Percentiles rank a stretch among this genome's conserved stretches.
phyloP scores from a whole-genome alignment of 495 filamentous ascomycete genomes.

The Paragyromitra xinjiangensis region DNA sequence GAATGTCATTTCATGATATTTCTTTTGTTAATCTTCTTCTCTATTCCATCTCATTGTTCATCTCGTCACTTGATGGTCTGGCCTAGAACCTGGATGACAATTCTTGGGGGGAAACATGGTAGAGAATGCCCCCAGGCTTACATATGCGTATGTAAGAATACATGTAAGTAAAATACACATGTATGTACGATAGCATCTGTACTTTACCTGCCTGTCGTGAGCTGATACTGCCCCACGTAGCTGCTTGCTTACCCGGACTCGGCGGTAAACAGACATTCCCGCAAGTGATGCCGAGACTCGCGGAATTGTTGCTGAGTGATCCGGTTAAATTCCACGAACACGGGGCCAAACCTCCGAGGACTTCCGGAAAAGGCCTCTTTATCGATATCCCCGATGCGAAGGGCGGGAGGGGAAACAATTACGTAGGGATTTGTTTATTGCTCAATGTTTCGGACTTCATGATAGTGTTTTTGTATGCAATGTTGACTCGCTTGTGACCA shows the following conservation, averaged over 20 bases:
- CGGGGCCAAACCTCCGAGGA: conserved; percentile 39
- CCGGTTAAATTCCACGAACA: conserved; percentile 29
- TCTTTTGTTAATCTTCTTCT: neutral
- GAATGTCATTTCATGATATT: neutral
- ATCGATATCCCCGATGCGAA: conserved; percentile 25
- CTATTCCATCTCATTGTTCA: conserved; percentile 17
- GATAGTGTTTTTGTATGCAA: conserved; percentile 9
- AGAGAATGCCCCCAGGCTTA: conserved; percentile 3
- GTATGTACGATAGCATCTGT: neutral
- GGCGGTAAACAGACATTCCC: conserved; percentile 18
- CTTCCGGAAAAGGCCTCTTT: conserved; percentile 32
- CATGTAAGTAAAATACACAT: neutral
- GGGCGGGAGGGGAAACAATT: conserved; percentile 27
- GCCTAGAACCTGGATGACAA: conserved; percentile 15
- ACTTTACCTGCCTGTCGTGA: conserved; percentile 8
- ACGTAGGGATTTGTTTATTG: conserved; percentile 19
- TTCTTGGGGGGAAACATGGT: neutral
- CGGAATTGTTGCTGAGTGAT: conserved; percentile 33
- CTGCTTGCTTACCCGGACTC: conserved; percentile 35
- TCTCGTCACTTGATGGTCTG: neutral
- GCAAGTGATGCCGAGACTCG: conserved; percentile 27
- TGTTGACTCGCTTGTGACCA: neutral
- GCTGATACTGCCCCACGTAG: conserved; percentile 11
- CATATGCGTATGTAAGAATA: neutral
- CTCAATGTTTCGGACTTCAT: conserved; percentile 4